Evolutionary conservation across 2,329 filamentous ascomycete genomes (phyloP), one percentile per base, ranked within the genome.

Genomic region (Aspergillus novoparasiticus): DNA sequence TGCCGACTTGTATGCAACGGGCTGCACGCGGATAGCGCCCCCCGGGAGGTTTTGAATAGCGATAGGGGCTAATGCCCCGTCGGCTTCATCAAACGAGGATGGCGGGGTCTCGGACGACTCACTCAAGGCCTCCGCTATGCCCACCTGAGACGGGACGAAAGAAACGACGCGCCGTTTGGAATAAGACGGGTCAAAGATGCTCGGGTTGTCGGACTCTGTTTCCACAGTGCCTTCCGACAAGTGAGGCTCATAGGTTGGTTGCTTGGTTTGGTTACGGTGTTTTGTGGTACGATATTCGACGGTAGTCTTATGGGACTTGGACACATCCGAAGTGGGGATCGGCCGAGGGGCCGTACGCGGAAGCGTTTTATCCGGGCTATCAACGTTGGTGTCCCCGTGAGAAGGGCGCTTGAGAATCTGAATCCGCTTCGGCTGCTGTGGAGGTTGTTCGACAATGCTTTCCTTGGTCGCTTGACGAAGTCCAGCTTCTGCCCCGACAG

Each of bases 51-150:
- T 61, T 53, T 69, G 69, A 46, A 69, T 43, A 21, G 53, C 57
- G 21, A 68, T 67, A 11, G 70, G 53, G 41, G 60, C 60, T 26
- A 70, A 58, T 26, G 54, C 48, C n/a, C 64, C 66, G 2, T 72
- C 69, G 23, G 39, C 21, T 23, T 78, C 76, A 26, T 78, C 76
- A 50, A 68, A 78, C 46, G 76, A 78, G 2, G 76, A 78, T 9
- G 75, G 74, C 0, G 76, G 75, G 2, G 74, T 78, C 41, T 74
- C 71, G 32, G 65, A 62, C 23, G 53, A 57, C 10, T 62, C 61
- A 51, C 39, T 46, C 23, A 63, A 68, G 8, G 58, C 59, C 30
- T 64, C 68, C 30, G 58, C 28, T 54, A 64, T 62, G 46, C 70
- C 67, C 19, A 76, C 64, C 60, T 75, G 73, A 4, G 70, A 53